These are phyloP conservation scores for Ophiognomonia clavigignenti-juglandacearum DNA, from an alignment of 2,329 filamentous ascomycete genomes.

Conservation along the genomic window DNA sequence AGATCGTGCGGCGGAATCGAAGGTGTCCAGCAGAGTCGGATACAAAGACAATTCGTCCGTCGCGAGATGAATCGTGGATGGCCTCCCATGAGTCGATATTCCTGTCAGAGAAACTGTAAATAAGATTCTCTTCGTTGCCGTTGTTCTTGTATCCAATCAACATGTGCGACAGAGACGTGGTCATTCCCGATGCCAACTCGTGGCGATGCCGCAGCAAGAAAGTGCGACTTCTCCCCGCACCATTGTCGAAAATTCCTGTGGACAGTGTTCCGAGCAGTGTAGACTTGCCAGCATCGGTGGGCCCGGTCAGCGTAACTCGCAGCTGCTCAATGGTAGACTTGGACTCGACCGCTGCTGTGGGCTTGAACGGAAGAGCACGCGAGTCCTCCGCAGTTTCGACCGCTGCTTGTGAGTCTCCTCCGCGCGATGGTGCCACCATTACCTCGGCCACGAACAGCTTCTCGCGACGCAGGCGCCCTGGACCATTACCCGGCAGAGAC, in stretches of 20 bases:
- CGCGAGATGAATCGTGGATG: slow-evolving; percentile 74
- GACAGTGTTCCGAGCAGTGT: slow-evolving; percentile 84
- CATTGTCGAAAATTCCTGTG: slow-evolving; percentile 85
- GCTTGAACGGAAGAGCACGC: slow-evolving; percentile 18
- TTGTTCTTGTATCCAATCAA: slow-evolving; percentile 70
- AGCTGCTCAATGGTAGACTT: slow-evolving; percentile 64
- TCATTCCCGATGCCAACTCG: slow-evolving; percentile 86
- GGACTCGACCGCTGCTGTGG: slow-evolving; percentile 8
- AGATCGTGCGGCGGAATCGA: slow-evolving; percentile 80
- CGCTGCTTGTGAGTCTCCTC: slow-evolving; percentile 9
- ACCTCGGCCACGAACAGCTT: slow-evolving; percentile 87
- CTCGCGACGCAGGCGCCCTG: slow-evolving; percentile 31
- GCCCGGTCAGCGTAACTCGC: slow-evolving; percentile 80
- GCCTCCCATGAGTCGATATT: slow-evolving; percentile 93
- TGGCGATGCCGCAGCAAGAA: slow-evolving; percentile 89
- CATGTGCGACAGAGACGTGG: slow-evolving; percentile 92
- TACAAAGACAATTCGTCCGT: slow-evolving; percentile 76
- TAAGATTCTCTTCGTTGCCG: slow-evolving; percentile 28
- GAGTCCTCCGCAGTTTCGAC: slow-evolving; percentile 10
- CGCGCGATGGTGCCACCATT: slow-evolving; percentile 63
- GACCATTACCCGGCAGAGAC: slow-evolving; percentile 35
- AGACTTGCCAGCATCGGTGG: slow-evolving; percentile 89
- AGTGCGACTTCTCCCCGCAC: slow-evolving; percentile 81
- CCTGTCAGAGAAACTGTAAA: slow-evolving; percentile 80
- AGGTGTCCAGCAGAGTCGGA: slow-evolving; percentile 91